These are phyloP conservation scores for Leishmania lainsoni DNA, from an alignment of 208 protist genomes.

Conservation along the genomic window DNA sequence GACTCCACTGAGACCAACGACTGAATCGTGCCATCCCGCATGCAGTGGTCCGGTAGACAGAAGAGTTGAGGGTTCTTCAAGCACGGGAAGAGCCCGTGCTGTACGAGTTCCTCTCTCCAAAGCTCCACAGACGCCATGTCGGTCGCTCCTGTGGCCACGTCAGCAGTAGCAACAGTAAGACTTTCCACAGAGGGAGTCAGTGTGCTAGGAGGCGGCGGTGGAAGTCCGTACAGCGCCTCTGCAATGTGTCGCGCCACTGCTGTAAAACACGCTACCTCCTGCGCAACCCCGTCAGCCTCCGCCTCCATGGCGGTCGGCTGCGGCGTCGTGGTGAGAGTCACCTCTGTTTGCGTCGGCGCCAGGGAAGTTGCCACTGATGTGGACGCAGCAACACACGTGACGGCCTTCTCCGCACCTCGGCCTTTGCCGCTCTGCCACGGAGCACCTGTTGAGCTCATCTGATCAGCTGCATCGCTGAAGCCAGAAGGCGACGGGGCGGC, in stretches of 20 bases:
- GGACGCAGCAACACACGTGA: not conserved
- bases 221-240: conserved; percentile 68
- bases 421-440: not conserved
- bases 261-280: conserved; percentile 72
- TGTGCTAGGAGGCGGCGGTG: conserved; percentile 3
- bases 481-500: not conserved
- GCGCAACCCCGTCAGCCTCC: conserved; percentile 43
- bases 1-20: conserved; percentile 83
- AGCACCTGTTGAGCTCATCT: not conserved
- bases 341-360: conserved; percentile 7
- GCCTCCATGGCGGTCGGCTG: conserved; percentile 15
- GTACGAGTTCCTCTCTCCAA: conserved; percentile 16
- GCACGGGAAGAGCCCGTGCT: conserved; percentile 67
- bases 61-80: conserved; percentile 69
- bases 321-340: not conserved
- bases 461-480: not conserved
- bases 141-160: not conserved
- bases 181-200: not conserved
- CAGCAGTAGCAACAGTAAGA: not conserved
- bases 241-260: conserved; percentile 70
- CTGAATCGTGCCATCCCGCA: conserved; percentile 67
- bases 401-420: not conserved
- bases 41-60: conserved; percentile 46
- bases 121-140: not conserved
- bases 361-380: not conserved